Evolutionary conservation across 106 monocot genomes (phyloP), one percentile per base, ranked within the genome.

Genomic region (Apostasia shenzhenica): DNA sequence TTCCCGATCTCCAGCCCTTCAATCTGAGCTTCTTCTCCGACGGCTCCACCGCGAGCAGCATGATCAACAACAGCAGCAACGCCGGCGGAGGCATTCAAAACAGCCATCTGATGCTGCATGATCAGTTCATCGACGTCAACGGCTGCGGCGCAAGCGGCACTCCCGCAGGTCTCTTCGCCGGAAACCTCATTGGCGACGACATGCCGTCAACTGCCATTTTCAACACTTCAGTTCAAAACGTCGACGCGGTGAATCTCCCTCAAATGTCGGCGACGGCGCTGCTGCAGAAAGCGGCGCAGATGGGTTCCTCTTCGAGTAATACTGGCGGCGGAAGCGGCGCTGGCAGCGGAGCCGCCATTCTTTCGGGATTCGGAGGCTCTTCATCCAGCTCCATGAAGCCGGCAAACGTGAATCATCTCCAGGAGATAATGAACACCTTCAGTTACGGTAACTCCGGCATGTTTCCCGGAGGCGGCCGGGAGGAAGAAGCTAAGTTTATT

Each of bases 401-500:
- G 1, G 5, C 59, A 10, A 73, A 70, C 10, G 79, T 82, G 66
- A 58, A 41, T 55, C 68, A 86, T 44, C 62, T 82, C 67, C 82
- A 82, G 40, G 79, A 79, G 57, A 54, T 86, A 4, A 86, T 86
- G 86, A 86, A 86, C 62, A 79, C 86, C 8, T 67, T 86, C 3
- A 70, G 73, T 12, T 73, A 67, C 45, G 86, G 76, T 11, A 66
- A 50, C 6, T 7, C 45, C 3, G 76, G 72, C 1, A 65, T 78
- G 4, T 85, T 81, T 38, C 26, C 26, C 26, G 76, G 81, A 2
- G 72, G 64, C 41, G 59, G 54, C 5, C 46, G 59, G 5, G 48
- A 58, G 39, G 39, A 71, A 8, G 51, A 56, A 55, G 14, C 42
- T 2, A 61, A 59, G 2, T 66, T 77, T 56, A 66, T 66, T 8